Evolutionary conservation across 2,329 filamentous ascomycete species (phyloP).

Genomic region (Clarireedia sp.): DNA sequence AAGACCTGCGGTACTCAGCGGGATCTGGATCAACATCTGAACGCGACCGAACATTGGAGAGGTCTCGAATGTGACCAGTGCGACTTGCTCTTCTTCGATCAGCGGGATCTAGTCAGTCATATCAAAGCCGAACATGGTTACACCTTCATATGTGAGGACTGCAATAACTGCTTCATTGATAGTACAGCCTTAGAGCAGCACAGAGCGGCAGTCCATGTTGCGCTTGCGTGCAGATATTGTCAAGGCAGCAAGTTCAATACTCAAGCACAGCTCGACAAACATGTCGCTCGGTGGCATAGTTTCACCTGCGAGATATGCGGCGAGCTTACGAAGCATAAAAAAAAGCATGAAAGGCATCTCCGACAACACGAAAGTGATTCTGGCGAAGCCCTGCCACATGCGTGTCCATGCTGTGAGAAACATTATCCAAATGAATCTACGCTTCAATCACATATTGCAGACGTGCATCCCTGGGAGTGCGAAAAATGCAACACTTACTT

Average conservation of each 20-base stretch:
- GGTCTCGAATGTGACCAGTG: neutral
- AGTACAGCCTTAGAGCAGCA: neutral
- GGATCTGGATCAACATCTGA: neutral
- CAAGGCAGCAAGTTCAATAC: neutral
- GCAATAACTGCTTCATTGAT: neutral
- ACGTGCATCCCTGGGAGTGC: neutral
- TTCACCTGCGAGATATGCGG: neutral
- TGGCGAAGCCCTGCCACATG: no score
- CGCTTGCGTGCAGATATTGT: neutral
- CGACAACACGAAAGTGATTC: neutral
- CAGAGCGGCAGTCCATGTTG: neutral
- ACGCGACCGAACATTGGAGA: neutral
- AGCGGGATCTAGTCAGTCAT: neutral
- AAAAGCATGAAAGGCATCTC: neutral
- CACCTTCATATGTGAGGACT: neutral
- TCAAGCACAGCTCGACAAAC: neutral
- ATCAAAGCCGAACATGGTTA: neutral
- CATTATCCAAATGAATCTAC: neutral
- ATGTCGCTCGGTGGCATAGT: neutral
- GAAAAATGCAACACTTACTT: neutral
- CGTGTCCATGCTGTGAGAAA: neutral
- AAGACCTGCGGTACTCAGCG: neutral
- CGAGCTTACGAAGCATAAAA: neutral
- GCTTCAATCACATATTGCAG: neutral
- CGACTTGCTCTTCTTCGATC: neutral